phyloP scores from a whole-genome alignment of 163 green algal genomes.

The Scenedesmus sp. region DNA sequence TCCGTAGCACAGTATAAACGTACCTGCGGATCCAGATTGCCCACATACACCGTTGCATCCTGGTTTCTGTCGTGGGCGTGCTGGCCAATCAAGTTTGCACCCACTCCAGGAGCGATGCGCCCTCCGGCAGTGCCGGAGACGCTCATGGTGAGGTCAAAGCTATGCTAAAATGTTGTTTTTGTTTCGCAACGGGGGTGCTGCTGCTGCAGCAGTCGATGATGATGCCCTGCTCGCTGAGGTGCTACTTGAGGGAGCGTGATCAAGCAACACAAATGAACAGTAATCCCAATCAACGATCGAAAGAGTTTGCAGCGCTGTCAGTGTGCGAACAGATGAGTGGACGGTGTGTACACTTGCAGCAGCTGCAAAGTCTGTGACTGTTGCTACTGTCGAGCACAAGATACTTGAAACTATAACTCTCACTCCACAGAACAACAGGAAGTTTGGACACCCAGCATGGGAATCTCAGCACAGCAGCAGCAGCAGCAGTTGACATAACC shows the following conservation, averaged over 20 bases:
- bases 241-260: background rate
- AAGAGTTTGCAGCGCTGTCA: background rate
- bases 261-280: background rate
- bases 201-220: background rate
- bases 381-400: conserved; percentile 17
- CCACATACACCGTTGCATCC: conserved; percentile 97
- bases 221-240: background rate
- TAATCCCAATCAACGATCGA: background rate
- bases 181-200: background rate
- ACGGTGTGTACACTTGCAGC: background rate
- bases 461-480: background rate
- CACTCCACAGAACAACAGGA: too few relatives aligned
- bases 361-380: background rate
- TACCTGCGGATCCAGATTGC: conserved; percentile 93
- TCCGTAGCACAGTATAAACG: background rate
- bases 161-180: background rate
- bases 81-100: conserved; percentile 90
- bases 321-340: background rate
- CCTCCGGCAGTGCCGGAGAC: conserved; percentile 76
- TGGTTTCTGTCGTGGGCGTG: conserved; percentile 91
- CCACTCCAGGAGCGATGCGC: conserved; percentile 88
- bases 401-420: conserved; percentile 60
- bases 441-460: background rate
- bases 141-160: background rate
- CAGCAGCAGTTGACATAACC: background rate